Percentiles rank a stretch among this genome's conserved stretches.
Evolutionary conservation across 192 early-diverging fungal species (phyloP).

Genomic region (Coemansia sp.): DNA sequence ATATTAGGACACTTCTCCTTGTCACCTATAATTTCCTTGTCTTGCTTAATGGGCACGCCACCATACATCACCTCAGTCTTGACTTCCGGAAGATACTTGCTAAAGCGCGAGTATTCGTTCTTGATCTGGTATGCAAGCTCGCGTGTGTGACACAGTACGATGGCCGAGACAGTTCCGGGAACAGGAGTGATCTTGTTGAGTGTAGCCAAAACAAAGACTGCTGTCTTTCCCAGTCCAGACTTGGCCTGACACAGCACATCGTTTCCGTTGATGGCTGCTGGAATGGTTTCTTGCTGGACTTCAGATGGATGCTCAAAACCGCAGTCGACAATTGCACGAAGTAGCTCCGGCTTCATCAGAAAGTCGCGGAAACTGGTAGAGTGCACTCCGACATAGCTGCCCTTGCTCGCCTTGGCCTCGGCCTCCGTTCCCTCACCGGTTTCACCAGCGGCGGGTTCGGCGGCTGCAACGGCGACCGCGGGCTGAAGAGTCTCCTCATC

Average conservation of each 20-base stretch:
- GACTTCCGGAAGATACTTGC: slow-evolving; percentile 91
- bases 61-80: slow-evolving; percentile 94
- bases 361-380: slow-evolving; percentile 99
- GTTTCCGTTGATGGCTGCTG: slow-evolving; percentile 93
- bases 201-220: slow-evolving; percentile 94
- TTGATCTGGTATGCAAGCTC: slow-evolving; percentile 98
- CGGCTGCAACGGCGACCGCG: slow-evolving; percentile 42
- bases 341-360: slow-evolving; percentile 92
- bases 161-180: slow-evolving; percentile 77
- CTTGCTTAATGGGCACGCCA: slow-evolving; percentile 73
- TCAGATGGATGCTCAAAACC: slow-evolving; percentile 99
- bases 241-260: slow-evolving; percentile 99
- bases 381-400: slow-evolving; percentile 97
- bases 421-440: slow-evolving; percentile 41
- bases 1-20: slow-evolving; percentile 94
- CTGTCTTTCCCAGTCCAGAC: slow-evolving; percentile 98
- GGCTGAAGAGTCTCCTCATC: slow-evolving; percentile 70
- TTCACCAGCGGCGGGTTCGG: slow-evolving; percentile 30
- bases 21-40: slow-evolving; percentile 74
- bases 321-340: slow-evolving; percentile 94
- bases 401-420: slow-evolving; percentile 87
- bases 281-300: slow-evolving; percentile 98
- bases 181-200: slow-evolving; percentile 89
- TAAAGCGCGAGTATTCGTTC: slow-evolving; percentile 95
- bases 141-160: slow-evolving; percentile 97